Conservation (phyloP, 106 monocot genomes). For the Xerophyta viscosa region DNA sequence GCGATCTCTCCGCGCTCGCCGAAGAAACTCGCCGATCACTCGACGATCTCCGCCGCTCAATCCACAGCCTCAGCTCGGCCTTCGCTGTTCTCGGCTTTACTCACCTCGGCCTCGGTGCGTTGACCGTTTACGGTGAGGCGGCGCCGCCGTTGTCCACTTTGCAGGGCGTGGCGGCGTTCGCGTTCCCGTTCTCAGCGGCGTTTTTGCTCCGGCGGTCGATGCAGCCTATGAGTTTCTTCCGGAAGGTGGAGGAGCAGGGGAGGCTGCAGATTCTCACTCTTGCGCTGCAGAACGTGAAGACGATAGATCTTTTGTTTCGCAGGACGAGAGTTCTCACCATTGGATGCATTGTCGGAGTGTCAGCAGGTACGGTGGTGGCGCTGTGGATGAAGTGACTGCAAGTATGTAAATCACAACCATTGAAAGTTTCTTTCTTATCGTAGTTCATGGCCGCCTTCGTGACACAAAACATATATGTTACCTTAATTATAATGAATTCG, state of each 20-base stretch:
- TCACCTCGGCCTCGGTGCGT: conserved; percentile 73
- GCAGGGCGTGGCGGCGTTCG: conserved; percentile 62
- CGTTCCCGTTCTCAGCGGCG: conserved; percentile 59
- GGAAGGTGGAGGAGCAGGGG: conserved; percentile 87
- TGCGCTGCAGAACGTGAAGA: conserved; percentile 59
- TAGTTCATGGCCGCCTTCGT: too few relatives aligned
- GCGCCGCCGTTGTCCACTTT: conserved; percentile 20
- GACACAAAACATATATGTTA: too few relatives aligned
- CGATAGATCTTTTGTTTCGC: conserved; percentile 39
- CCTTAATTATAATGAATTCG: too few relatives aligned
- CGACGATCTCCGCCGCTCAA: conserved; percentile 36
- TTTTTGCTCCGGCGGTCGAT: conserved; percentile 66
- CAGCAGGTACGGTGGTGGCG: conserved; percentile 26
- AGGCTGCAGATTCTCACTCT: conserved; percentile 88
- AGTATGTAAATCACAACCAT: too few relatives aligned
- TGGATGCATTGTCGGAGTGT: conserved; percentile 46
- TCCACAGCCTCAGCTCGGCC: conserved; percentile 57
- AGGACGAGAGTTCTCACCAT: conserved; percentile 41
- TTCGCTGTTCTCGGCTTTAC: conserved; percentile 59
- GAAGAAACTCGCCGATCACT: conserved; percentile 79
- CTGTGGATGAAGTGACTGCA: too few relatives aligned
- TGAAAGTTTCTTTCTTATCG: too few relatives aligned
- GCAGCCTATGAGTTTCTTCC: conserved; percentile 73
- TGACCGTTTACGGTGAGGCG: conserved; percentile 32
- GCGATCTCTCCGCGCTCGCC: conserved; percentile 74